These are phyloP conservation scores for Neotropicomus parvogracilis DNA, from an alignment of 1,284 basidiomycete genomes.

Conservation along the genomic window DNA sequence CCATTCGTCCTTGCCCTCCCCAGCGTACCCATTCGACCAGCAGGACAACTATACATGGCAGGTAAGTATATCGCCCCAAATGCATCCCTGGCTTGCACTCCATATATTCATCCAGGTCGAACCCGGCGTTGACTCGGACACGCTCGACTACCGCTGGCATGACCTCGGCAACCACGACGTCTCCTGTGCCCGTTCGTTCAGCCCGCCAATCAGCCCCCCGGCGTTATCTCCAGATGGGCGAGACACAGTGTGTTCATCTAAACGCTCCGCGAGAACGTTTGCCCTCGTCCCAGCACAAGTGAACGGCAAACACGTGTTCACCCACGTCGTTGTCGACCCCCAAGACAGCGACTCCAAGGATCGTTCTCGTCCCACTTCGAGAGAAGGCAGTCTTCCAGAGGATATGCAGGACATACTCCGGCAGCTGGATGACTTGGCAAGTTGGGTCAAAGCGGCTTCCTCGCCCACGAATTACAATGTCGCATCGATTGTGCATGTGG, in stretches of 20 bases:
- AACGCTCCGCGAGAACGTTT: constrained; percentile 20
- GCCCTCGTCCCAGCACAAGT: constrained; percentile 16
- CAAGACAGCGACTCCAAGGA: neutral
- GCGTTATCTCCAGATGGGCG: neutral
- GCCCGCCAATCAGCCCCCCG: constrained; percentile 20
- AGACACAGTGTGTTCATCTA: constrained; percentile 8
- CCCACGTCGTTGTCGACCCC: constrained; percentile 16
- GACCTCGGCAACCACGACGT: neutral
- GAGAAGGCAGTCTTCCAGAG: constrained; percentile 22
- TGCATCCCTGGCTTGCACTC: neutral
- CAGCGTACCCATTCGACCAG: constrained; percentile 10
- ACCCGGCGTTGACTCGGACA: neutral
- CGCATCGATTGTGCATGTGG: constrained; percentile 4
- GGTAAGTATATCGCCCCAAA: neutral
- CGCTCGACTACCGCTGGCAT: neutral
- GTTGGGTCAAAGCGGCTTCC: constrained; percentile 28
- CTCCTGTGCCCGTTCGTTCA: constrained; percentile 13
- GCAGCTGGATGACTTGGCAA: constrained; percentile 30
- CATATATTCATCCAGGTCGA: neutral
- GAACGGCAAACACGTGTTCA: constrained; percentile 13
- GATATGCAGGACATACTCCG: constrained; percentile 30
- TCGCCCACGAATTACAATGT: constrained; percentile 9
- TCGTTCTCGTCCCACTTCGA: neutral
- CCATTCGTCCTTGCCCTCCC: neutral
- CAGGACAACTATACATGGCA: no score